Percentiles rank a stretch among this genome's conserved stretches.
Evolutionary conservation across 352 stramenopile species (phyloP).

Genomic region (Globisporangium lucens): DNA sequence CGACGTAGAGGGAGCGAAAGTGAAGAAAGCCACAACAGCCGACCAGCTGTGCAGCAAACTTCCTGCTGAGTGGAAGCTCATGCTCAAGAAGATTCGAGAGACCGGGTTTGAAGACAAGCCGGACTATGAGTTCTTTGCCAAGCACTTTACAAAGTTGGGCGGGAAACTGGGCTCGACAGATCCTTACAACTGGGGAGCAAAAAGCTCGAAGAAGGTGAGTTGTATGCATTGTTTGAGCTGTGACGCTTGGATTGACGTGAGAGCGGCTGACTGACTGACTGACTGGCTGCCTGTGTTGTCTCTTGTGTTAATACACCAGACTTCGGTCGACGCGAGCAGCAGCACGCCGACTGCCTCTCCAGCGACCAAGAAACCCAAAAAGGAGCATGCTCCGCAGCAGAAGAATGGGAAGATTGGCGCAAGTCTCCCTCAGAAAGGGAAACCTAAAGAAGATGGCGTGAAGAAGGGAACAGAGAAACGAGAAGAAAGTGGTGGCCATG

Average conservation of each 20-base stretch:
- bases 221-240: neutral
- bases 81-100: slow-evolving; percentile 56
- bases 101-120: slow-evolving; percentile 74
- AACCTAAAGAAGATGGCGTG: slow-evolving; percentile 1
- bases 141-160: slow-evolving; percentile 53
- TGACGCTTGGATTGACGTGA: neutral
- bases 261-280: neutral
- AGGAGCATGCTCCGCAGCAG: neutral
- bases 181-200: slow-evolving; percentile 45
- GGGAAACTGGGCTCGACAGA: slow-evolving; percentile 29
- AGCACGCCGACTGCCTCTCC: neutral
- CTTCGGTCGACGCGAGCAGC: neutral
- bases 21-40: slow-evolving; percentile 55
- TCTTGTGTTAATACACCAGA: neutral
- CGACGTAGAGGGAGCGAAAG: slow-evolving; percentile 63
- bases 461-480: slow-evolving; percentile 4
- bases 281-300: neutral
- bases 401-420: neutral
- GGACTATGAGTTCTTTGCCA: slow-evolving; percentile 68
- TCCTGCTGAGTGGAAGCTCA: slow-evolving; percentile 45
- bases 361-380: slow-evolving; percentile 4
- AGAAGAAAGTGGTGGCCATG: slow-evolving; percentile 1
- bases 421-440: neutral
- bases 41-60: slow-evolving; percentile 56
- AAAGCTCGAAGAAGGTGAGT: slow-evolving; percentile 11